Conservation (phyloP, 495 filamentous ascomycete genomes). For the Rostrohypoxylon terebratum region DNA sequence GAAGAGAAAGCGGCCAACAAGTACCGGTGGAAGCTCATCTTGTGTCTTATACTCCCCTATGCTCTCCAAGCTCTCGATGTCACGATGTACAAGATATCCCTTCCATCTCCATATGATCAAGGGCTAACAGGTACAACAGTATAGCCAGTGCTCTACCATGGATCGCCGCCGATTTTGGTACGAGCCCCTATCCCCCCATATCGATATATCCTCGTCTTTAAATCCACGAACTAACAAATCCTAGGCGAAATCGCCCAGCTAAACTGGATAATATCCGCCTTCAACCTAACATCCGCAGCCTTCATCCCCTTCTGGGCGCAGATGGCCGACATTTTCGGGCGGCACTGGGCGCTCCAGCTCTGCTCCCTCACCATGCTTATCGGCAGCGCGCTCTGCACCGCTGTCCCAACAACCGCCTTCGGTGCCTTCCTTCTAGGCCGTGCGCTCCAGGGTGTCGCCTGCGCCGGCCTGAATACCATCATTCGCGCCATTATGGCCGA, state of each 20-base stretch:
- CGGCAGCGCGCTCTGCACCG: slow-evolving; percentile 64
- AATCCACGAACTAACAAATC: slow-evolving; percentile 10
- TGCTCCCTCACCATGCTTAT: slow-evolving; percentile 63
- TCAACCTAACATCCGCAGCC: slow-evolving; percentile 69
- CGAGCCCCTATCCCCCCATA: slow-evolving; percentile 23
- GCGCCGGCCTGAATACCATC: slow-evolving; percentile 65
- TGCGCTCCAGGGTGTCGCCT: slow-evolving; percentile 67
- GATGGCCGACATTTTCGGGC: slow-evolving; percentile 69
- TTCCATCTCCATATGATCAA: neutral
- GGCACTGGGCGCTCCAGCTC: slow-evolving; percentile 60
- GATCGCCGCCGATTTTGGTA: slow-evolving; percentile 70
- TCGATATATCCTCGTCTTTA: neutral
- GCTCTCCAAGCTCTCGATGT: slow-evolving; percentile 65
- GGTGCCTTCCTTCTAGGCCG: slow-evolving; percentile 68
- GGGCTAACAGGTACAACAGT: slow-evolving; percentile 21
- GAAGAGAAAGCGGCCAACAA: slow-evolving; percentile 42
- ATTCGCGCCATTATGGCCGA: slow-evolving; percentile 69
- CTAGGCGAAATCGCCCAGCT: slow-evolving; percentile 65
- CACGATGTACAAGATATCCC: slow-evolving; percentile 56
- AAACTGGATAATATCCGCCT: slow-evolving; percentile 73
- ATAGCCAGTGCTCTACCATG: slow-evolving; percentile 69
- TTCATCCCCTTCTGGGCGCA: slow-evolving; percentile 73
- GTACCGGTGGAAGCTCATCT: slow-evolving; percentile 67
- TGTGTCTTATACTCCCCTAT: slow-evolving; percentile 65
- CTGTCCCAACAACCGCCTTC: slow-evolving; percentile 62